Conservation (phyloP, 768 basidiomycete species). For the Tulasnella sp. region DNA sequence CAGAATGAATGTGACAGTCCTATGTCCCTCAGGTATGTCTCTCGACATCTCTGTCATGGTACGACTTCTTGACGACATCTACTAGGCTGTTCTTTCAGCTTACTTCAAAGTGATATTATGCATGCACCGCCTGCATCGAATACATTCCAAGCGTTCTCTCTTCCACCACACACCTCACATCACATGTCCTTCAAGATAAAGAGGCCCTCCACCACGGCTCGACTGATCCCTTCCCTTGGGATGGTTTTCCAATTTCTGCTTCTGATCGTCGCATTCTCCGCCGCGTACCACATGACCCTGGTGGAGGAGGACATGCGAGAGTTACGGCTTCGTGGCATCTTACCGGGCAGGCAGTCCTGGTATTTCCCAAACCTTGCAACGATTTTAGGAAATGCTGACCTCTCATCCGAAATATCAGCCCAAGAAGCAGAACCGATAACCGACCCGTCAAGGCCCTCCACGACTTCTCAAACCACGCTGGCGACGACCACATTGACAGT, state of each 20-base stretch:
- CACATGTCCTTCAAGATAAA: conserved; percentile 5
- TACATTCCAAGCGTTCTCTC: neutral
- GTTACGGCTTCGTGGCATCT: neutral
- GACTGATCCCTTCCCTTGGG: neutral
- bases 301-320: neutral
- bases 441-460: neutral
- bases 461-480: neutral
- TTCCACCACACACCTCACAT: neutral
- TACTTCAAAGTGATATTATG: neutral
- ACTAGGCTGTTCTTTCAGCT: neutral
- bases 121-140: neutral
- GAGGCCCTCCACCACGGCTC: neutral
- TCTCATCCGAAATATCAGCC: too few relatives aligned
- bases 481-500: neutral
- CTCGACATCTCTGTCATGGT: neutral
- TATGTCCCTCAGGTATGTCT: neutral
- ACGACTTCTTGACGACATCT: neutral
- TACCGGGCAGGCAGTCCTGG: neutral
- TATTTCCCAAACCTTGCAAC: neutral
- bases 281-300: neutral
- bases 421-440: too few relatives aligned
- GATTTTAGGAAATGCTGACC: neutral
- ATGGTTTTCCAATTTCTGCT: neutral
- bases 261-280: neutral
- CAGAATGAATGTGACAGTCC: conserved; percentile 1